Conservation (phyloP, 1,139 yeast species). For the Zygosaccharomyces sapae region DNA sequence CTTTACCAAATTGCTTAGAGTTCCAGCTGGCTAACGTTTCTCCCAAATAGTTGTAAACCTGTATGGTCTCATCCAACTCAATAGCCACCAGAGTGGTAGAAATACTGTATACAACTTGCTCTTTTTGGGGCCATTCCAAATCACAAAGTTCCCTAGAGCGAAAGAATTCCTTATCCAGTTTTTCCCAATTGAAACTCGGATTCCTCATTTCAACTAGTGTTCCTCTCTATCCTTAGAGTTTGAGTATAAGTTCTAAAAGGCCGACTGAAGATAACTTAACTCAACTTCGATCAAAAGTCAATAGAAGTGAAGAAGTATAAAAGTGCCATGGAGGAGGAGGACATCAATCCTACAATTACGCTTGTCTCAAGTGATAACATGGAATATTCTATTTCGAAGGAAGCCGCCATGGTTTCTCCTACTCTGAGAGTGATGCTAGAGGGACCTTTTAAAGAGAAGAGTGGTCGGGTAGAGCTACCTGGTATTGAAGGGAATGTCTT, state of each 20-base stretch:
- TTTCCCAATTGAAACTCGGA: conserved; percentile 54
- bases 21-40: conserved; percentile 15
- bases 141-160: conserved; percentile 38
- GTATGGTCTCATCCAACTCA: conserved; percentile 19
- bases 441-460: conserved; percentile 41
- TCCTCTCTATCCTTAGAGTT: not conserved
- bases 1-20: conserved; percentile 44
- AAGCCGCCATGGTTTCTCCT: conserved; percentile 81
- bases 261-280: not conserved
- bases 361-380: conserved; percentile 73
- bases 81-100: conserved; percentile 26
- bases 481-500: conserved; percentile 69
- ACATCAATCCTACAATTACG: conserved; percentile 49
- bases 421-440: conserved; percentile 57
- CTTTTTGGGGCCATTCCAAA: conserved; percentile 22
- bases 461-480: conserved; percentile 38
- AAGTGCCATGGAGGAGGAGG: not conserved
- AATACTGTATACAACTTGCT: conserved; percentile 16
- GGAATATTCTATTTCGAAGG: conserved; percentile 59
- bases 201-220: conserved; percentile 11
- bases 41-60: conserved; percentile 26
- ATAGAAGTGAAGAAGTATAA: not conserved
- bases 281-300: not conserved
- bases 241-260: not conserved
- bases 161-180: conserved; percentile 58